Evolutionary conservation across 768 basidiomycete species (phyloP), one percentile per base, ranked within the genome.

Genomic region (Clathrus columnatus): DNA sequence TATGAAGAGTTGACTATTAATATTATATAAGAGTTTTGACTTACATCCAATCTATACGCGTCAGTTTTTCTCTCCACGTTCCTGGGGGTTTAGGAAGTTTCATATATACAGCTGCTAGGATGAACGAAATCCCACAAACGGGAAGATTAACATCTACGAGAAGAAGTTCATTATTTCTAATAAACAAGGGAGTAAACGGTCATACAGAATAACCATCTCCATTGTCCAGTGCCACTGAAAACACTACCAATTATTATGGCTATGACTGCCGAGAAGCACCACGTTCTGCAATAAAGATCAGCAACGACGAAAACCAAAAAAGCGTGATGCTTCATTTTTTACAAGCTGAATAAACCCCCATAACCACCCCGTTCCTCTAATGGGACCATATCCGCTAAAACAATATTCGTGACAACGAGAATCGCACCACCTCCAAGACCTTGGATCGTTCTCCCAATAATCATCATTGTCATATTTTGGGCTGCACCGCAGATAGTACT

Each of bases 201-300:
- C 64, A n/a, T 27, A 75, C 74, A 75, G 62, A 75, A 75, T 36
- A 75, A 61, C 72, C 74, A 75, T 48, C 73, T 60, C 73, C 74
- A 75, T 24, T 62, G 57, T 1, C 68, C 70, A 5, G 49, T 58
- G 14, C 64, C 60, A 16, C 70, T 67, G 8, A 74, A 61, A 44
- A 65, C 66, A 0, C 73, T 73, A 6, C 68, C 71, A 6, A 74
- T 60, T 0, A 71, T 57, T 8, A 73, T 72, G 2, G 68, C 71
- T 5, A 69, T 56, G 1, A 61, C 66, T 8, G 64, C 59, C 18
- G 70, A 70, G n/a, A 74, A 14, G 42, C 70, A 63, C 70, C 72
- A 77, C 2, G 64, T 65, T 16, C 69, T 69, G 16, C 7, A 52
- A 48, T 62, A 51, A n/a, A n/a, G n/a, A n/a, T n/a, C n/a, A n/a